Evolutionary conservation across 257 asterid species (phyloP).

Genomic region (Agastache rugosa): DNA sequence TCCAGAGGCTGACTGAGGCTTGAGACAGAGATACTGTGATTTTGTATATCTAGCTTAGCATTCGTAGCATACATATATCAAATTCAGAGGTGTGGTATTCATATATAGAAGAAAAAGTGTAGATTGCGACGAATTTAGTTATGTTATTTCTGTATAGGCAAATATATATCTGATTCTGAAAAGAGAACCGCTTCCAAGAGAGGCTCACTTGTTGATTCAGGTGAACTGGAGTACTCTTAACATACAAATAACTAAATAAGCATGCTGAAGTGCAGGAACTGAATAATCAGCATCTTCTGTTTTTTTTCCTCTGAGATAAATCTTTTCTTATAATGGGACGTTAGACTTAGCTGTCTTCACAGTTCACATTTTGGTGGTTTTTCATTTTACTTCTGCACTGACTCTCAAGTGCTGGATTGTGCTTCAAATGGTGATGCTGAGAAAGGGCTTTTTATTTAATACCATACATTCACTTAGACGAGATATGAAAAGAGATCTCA

Average conservation of each 20-base stretch:
- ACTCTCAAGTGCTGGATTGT: slow-evolving; percentile 10
- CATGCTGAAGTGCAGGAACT: slow-evolving; percentile 3
- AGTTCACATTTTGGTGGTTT: not conserved
- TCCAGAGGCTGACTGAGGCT: slow-evolving; percentile 1
- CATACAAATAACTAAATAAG: not conserved
- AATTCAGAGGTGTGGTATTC: not conserved
- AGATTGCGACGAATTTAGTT: not conserved
- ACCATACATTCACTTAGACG: not conserved
- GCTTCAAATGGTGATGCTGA: slow-evolving; percentile 6
- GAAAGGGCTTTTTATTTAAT: not conserved
- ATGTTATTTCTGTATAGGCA: not conserved
- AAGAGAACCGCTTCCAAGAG: not conserved
- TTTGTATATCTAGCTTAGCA: slow-evolving; percentile 18
- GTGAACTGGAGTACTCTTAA: slow-evolving; percentile 1
- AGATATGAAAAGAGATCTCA: slow-evolving; percentile 1
- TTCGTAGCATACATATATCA: not conserved
- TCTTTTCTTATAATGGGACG: not conserved
- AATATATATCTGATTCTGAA: not conserved
- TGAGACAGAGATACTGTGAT: slow-evolving; percentile 22
- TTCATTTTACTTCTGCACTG: slow-evolving; percentile 13
- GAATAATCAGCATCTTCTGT: not conserved
- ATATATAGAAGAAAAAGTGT: too few species aligned
- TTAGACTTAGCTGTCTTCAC: slow-evolving; percentile 5
- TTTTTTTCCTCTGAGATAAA: not conserved
- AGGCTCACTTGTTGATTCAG: not conserved